Evolutionary conservation across 2,329 filamentous ascomycete genomes (phyloP).

Genomic region (Triangularia setosa): DNA sequence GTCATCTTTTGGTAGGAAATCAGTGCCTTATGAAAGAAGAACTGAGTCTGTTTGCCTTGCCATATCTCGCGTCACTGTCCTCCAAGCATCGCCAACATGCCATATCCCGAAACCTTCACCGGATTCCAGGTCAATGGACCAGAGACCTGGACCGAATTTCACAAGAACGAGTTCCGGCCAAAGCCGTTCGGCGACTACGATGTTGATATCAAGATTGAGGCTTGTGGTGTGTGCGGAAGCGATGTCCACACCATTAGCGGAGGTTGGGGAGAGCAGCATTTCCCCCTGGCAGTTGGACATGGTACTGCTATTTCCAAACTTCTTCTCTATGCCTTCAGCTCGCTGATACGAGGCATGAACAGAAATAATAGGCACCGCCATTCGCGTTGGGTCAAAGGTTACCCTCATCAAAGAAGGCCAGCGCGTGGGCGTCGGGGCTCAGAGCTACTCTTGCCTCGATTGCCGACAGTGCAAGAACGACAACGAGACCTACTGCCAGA

Average conservation of each 20-base stretch:
- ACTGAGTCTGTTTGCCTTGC: not conserved
- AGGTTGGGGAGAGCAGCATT: slow-evolving; percentile 62
- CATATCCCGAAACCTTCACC: slow-evolving; percentile 56
- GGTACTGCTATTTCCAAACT: slow-evolving; percentile 36
- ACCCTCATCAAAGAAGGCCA: slow-evolving; percentile 56
- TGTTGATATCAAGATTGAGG: slow-evolving; percentile 82
- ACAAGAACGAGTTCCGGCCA: slow-evolving; percentile 72
- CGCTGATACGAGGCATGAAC: not conserved
- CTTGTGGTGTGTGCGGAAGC: slow-evolving; percentile 71
- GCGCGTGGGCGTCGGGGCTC: slow-evolving; percentile 66
- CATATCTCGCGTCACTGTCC: not conserved
- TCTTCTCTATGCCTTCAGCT: not conserved
- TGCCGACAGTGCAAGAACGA: slow-evolving; percentile 63
- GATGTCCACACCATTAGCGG: slow-evolving; percentile 68
- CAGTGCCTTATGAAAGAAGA: not conserved
- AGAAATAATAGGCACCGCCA: slow-evolving; percentile 67
- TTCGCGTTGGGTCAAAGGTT: slow-evolving; percentile 64
- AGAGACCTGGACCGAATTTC: slow-evolving; percentile 55
- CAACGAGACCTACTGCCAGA: slow-evolving; percentile 65
- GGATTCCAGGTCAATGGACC: slow-evolving; percentile 57
- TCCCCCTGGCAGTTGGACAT: slow-evolving; percentile 65
- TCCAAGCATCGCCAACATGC: slow-evolving; percentile 34
- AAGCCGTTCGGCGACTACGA: slow-evolving; percentile 86
- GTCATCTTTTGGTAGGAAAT: not conserved
- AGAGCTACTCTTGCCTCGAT: slow-evolving; percentile 60